These are phyloP conservation scores for Oxyria digyna DNA, from an alignment of 148 eudicot species.

Conservation along the genomic window DNA sequence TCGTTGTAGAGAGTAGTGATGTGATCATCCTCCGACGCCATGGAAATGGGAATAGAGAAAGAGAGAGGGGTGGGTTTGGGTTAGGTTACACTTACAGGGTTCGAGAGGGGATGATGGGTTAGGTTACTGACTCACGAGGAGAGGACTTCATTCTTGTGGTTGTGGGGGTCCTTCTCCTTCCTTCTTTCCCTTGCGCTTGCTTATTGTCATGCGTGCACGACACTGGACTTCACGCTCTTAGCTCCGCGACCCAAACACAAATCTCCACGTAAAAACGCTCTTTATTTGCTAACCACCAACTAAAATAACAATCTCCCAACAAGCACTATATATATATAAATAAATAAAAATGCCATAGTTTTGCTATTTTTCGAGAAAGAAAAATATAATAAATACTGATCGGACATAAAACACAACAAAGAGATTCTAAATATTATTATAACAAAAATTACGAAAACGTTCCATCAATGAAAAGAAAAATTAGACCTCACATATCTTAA, in stretches of 20 bases:
- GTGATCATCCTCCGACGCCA: constrained; percentile 29
- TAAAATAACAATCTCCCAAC: not conserved
- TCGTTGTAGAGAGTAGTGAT: constrained; percentile 12
- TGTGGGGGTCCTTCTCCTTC: not conserved
- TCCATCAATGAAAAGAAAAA: too few relatives aligned
- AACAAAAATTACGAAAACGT: too few relatives aligned
- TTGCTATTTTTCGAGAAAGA: too few relatives aligned
- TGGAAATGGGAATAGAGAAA: not conserved
- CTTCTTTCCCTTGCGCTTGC: too few relatives aligned
- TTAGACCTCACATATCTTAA: too few relatives aligned
- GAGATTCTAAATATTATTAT: too few relatives aligned
- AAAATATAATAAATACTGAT: too few relatives aligned
- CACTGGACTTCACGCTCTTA: not conserved
- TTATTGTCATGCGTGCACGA: not conserved
- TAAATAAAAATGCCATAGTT: too few relatives aligned
- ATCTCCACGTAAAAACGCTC: not conserved
- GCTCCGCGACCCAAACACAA: not conserved
- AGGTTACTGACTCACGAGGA: constrained; percentile 19
- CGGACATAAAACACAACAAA: too few relatives aligned
- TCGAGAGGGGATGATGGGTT: not conserved
- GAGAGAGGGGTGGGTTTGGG: not conserved
- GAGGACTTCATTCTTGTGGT: too few relatives aligned
- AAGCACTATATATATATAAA: too few relatives aligned
- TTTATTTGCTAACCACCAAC: not conserved
- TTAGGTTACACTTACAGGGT: not conserved